Evolutionary conservation across 2,329 filamentous ascomycete genomes (phyloP), one percentile per base, ranked within the genome.

Genomic region (Fusarium dimerum): DNA sequence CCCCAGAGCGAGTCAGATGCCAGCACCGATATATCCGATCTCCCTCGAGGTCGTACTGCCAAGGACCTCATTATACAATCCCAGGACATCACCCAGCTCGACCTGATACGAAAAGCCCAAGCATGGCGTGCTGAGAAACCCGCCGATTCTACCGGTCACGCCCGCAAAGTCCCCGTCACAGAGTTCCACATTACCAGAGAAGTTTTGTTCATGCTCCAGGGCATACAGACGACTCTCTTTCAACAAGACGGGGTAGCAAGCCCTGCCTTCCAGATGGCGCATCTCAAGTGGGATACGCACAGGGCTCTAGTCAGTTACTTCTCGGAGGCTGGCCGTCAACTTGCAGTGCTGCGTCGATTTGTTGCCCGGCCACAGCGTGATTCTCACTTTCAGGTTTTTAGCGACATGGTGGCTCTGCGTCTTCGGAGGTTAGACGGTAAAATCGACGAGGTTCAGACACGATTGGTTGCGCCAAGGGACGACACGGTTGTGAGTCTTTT

Each of bases 121-220:
- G 56, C 62, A 41, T 76, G 73, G 73, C 68, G 73, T 29, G 52
- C 41, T 2, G 52, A 57, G 51, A 74, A 48, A 50, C 71, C 54
- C 45, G 71, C 49, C 46, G 73, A 76, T 17, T 45, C 66, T 4
- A 54, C 63, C 10, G 70, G 68, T 0, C 66, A 63, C 34, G 55
- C 69, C 1, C 71, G 70, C 32, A 78, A 78, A 51, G 68, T 75
- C 1, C 63, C 71, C 2, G 75, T 93, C 6, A 83, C 88, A 0
- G 92, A 96, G 67, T 75, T 89, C 2, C 85, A 92, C 57, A 76
- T 86, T 11, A 74, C 92, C 26, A 84, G 91, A 44, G 92, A 97
- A 48, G 82, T 85, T 0, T 76, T 97, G 1, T 93, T 90, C 63
- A 95, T 97, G 90, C 79, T 97, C 0, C 83, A 85, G 48, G 92